phyloP scores from a whole-genome alignment of 163 green algal genomes.

The Scenedesmus sp. region DNA sequence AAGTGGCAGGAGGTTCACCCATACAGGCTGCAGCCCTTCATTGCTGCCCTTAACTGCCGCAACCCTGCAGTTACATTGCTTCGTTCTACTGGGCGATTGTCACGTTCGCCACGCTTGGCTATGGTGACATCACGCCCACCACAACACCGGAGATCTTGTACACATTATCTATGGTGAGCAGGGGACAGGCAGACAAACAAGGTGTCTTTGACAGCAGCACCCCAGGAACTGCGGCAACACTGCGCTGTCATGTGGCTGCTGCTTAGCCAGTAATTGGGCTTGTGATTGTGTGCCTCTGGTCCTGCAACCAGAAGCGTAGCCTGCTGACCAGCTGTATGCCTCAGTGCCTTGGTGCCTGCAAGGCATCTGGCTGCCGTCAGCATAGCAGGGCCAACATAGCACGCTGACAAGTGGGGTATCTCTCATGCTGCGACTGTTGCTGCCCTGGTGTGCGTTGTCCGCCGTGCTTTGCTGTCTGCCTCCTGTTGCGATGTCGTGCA shows the following conservation, averaged over 20 bases:
- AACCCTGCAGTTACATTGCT: constrained; percentile 59
- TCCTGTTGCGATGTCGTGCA: background rate
- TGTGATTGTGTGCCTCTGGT: too few relatives aligned
- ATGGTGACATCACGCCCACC: constrained; percentile 49
- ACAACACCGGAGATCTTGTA: constrained; percentile 42
- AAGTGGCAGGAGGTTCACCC: background rate
- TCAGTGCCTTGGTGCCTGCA: too few relatives aligned
- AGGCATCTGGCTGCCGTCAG: too few relatives aligned
- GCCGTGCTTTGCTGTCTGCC: background rate
- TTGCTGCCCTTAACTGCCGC: background rate
- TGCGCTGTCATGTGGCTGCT: too few relatives aligned
- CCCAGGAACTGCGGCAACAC: too few relatives aligned
- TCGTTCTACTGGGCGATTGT: constrained; percentile 65
- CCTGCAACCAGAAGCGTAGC: too few relatives aligned
- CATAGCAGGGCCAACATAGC: too few relatives aligned
- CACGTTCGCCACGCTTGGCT: constrained; percentile 54
- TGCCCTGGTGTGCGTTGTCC: background rate
- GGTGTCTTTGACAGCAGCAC: too few relatives aligned
- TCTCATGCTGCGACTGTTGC: background rate
- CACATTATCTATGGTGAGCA: constrained; percentile 24
- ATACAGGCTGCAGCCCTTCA: background rate
- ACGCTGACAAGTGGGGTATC: too few relatives aligned
- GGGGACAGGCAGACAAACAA: too few relatives aligned
- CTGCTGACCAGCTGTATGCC: too few relatives aligned
- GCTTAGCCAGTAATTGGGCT: too few relatives aligned